Evolutionary conservation across 805 yeast genomes (phyloP), one percentile per base, ranked within the genome.

Genomic region (Kuraishia molischiana): DNA sequence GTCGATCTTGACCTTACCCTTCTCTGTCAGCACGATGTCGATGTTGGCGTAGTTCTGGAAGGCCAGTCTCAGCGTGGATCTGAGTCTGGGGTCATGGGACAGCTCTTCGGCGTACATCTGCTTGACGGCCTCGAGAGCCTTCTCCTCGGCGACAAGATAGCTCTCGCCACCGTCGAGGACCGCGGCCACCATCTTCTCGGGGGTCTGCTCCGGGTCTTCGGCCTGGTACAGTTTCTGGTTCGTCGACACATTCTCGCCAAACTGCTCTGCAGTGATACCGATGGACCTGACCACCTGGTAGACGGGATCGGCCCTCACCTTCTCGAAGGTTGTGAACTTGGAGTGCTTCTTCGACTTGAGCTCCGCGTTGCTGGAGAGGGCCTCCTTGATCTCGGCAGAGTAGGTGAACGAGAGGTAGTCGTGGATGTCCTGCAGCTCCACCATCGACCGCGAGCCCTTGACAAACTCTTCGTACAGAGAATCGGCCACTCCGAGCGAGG

Each of bases 351-450:
- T 77, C 19, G 47, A 53, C 24, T 45, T 47, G n/a, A 37, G 24
- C 5, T 43, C 54, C 4, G 44, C 41, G n/a, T 43, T 33, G 5
- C 46, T 40, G 5, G 46, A 42, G 17, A 50, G 48, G 6, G 44
- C 31, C 37, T 77, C 78, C 42, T 74, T 73, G 34, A 81, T 57
- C 44, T 74, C 72, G 2, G 66, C 58, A n/a, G 85, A 71, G 49
- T 77, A 81, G 2, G 70, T 66, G 61, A 89, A 92, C 47, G 78
- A 80, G 39, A 92, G 54, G 55, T 81, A 89, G 44, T 89, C 95
- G 49, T 79, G 77, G 26, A 86, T 63, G 61, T 92, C 98, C 58
- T 90, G 97, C 39, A 81, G 69, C 42, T 85, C 95, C 4, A 82
- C 81, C 57, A 85, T 73, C 4, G 80, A 64, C 33, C 68, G 72